phyloP scores from a whole-genome alignment of 2,329 filamentous ascomycete species.

The Aurifilum marmelostoma region DNA sequence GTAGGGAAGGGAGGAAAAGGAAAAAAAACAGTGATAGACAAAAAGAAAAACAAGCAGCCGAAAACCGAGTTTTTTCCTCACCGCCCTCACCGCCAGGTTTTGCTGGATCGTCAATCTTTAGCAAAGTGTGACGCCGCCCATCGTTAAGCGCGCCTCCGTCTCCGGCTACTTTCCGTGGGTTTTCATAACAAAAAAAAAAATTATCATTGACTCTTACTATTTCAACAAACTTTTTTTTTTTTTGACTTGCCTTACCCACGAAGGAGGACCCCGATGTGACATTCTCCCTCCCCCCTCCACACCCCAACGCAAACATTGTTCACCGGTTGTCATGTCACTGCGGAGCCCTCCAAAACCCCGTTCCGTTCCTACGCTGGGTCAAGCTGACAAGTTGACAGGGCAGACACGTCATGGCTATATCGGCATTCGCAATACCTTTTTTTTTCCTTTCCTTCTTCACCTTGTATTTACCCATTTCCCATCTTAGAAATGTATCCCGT shows the following conservation, averaged over 20 bases:
- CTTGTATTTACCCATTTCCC: not conserved
- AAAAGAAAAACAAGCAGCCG: not conserved
- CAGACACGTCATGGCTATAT: not conserved
- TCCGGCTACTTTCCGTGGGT: constrained; percentile 9
- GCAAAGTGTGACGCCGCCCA: not conserved
- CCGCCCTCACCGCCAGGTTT: not conserved
- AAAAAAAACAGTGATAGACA: not conserved
- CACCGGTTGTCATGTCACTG: not conserved
- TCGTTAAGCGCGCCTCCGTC: not conserved
- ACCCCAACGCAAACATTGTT: not conserved
- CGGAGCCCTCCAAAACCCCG: not conserved
- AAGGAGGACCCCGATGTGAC: not conserved
- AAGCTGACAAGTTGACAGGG: not conserved
- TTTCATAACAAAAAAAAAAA: not conserved
- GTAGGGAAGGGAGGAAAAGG: too few species aligned
- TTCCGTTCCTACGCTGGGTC: not conserved
- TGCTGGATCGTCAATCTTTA: not conserved
- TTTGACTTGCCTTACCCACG: not conserved
- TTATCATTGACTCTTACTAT: too few species aligned
- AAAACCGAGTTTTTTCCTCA: not conserved
- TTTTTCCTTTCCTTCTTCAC: not conserved
- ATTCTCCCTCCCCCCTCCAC: not conserved
- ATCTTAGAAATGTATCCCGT: not conserved
- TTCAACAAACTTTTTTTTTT: not conserved
- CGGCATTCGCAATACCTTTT: not conserved